Evolutionary conservation across 2,329 filamentous ascomycete species (phyloP).

Genomic region (Arthroderma sp.): DNA sequence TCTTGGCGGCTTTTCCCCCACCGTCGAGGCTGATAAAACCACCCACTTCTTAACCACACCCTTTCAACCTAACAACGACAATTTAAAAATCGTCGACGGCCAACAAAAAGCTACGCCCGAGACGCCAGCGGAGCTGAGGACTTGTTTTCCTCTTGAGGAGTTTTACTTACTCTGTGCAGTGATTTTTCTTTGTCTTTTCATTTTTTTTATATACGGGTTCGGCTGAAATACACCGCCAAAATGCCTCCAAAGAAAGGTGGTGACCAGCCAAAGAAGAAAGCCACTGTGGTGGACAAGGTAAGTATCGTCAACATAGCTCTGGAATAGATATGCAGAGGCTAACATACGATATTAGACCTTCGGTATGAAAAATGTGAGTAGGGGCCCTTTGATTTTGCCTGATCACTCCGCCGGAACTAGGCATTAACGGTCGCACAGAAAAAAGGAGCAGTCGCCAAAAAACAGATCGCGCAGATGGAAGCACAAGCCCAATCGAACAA

Average conservation of each 20-base stretch:
- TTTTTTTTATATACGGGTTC: no score
- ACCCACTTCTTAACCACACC: no score
- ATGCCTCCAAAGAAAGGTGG: conserved; percentile 37
- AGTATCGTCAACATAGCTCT: conserved; percentile 8
- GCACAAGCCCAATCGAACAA: conserved; percentile 61
- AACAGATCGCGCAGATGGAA: conserved; percentile 72
- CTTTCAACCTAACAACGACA: no score
- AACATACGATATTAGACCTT: conserved; percentile 50
- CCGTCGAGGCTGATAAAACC: no score
- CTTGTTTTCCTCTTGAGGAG: no score
- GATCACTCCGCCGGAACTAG: no score
- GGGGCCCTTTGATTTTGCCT: conserved; percentile 12
- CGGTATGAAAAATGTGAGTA: conserved; percentile 82
- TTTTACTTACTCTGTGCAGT: no score
- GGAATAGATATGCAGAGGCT: not conserved
- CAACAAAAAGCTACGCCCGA: no score
- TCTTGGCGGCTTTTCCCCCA: no score
- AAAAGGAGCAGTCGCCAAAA: conserved; percentile 84
- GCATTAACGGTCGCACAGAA: conserved; percentile 39
- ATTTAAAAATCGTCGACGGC: no score
- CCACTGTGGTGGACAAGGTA: conserved; percentile 64
- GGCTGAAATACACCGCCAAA: conserved; percentile 13
- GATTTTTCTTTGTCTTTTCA: no score
- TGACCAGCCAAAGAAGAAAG: conserved; percentile 34
- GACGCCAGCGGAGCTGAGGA: no score